These are phyloP conservation scores for Gracilaria gracilis DNA, from an alignment of 23 red algal genomes.

Conservation along the genomic window DNA sequence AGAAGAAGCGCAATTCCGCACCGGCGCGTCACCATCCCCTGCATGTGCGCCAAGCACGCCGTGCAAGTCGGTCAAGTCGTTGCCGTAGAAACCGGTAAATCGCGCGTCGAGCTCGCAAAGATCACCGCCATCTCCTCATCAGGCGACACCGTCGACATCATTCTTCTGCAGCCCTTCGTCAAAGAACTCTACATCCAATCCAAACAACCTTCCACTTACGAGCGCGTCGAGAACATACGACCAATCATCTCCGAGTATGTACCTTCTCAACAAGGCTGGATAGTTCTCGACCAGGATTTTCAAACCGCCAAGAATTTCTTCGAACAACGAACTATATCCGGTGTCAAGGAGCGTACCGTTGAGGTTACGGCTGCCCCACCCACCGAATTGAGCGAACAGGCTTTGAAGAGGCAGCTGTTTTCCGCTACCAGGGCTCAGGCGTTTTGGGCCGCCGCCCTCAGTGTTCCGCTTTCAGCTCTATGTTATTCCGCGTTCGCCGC, in stretches of 20 bases:
- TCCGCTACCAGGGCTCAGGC: constrained; percentile 59
- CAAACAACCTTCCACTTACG: constrained; percentile 52
- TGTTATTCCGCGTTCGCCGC: constrained; percentile 54
- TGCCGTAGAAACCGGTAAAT: constrained; percentile 14
- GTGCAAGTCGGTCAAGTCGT: constrained; percentile 48
- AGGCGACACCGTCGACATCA: constrained; percentile 69
- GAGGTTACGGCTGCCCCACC: constrained; percentile 27
- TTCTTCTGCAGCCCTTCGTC: constrained; percentile 63
- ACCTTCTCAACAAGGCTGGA: constrained; percentile 67
- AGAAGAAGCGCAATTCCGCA: neutral
- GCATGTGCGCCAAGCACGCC: constrained; percentile 26
- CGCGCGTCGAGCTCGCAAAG: constrained; percentile 17
- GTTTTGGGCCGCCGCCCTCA: constrained; percentile 45
- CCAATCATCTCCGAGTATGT: constrained; percentile 66
- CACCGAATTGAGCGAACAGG: constrained; percentile 20
- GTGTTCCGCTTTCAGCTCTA: constrained; percentile 38
- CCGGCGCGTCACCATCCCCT: neutral
- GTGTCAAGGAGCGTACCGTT: constrained; percentile 16
- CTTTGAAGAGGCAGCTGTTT: constrained; percentile 47
- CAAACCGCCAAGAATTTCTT: constrained; percentile 56
- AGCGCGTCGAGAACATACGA: constrained; percentile 34
- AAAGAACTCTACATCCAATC: constrained; percentile 62
- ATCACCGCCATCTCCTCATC: constrained; percentile 58
- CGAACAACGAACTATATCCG: constrained; percentile 3
- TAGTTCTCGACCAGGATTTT: constrained; percentile 64